phyloP scores from a whole-genome alignment of 306 rosid species.

The Lathyrus tuberosus region DNA sequence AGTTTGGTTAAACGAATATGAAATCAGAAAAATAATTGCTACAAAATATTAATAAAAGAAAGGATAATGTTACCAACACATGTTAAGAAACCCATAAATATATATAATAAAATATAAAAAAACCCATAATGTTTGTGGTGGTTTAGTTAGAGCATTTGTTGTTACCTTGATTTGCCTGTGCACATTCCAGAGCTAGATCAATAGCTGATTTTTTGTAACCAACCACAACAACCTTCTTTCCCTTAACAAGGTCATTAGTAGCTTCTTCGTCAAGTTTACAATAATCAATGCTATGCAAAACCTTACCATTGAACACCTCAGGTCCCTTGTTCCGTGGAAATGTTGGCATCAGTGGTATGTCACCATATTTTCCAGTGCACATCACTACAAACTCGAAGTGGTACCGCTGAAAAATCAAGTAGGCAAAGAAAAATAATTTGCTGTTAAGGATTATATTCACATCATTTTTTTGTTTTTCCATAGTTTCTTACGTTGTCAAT shows the following conservation, averaged over 20 bases:
- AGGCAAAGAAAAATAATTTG: not conserved
- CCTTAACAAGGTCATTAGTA: constrained; percentile 50
- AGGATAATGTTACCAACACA: too few relatives aligned
- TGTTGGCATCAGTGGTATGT: constrained; percentile 49
- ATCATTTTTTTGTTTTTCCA: too few relatives aligned
- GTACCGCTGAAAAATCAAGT: constrained; percentile 47
- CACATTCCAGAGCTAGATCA: constrained; percentile 72
- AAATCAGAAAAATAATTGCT: too few relatives aligned
- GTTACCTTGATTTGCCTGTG: constrained; percentile 64
- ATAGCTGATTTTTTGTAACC: constrained; percentile 74
- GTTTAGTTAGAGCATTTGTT: too few relatives aligned
- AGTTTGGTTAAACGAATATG: too few relatives aligned
- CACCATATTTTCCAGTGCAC: constrained; percentile 70
- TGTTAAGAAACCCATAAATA: too few relatives aligned
- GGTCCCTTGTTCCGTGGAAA: constrained; percentile 56
- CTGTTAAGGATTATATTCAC: not conserved
- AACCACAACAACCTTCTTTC: constrained; percentile 64
- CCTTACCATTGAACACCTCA: constrained; percentile 57
- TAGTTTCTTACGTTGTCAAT: not conserved
- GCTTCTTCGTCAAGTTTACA: constrained; percentile 64
- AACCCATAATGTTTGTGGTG: too few relatives aligned
- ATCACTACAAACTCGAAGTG: constrained; percentile 63
- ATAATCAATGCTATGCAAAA: constrained; percentile 63
- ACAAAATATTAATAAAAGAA: too few relatives aligned
- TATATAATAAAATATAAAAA: too few relatives aligned